Percentiles rank a stretch among this genome's conserved stretches.
Evolutionary conservation across 192 early-diverging fungal species (phyloP).

Genomic region (Dimargaris verticillata): DNA sequence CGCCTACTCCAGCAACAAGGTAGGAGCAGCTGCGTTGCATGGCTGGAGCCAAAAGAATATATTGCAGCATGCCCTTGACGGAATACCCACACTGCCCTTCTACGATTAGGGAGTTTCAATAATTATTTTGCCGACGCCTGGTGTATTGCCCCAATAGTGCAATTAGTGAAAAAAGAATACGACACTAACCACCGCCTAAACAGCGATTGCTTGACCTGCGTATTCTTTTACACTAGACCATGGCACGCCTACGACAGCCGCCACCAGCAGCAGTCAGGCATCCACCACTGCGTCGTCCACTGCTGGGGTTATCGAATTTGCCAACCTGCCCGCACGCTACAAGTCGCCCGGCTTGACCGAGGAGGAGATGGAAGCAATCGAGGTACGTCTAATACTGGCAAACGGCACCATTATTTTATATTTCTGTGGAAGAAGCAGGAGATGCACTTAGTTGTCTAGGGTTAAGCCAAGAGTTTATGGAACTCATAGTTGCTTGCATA

Average conservation of each 20-base stretch:
- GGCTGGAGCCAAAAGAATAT: not conserved
- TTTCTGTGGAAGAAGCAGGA: not conserved
- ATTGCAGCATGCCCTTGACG: not conserved
- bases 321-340: slow-evolving; percentile 29
- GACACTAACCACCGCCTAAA: not conserved
- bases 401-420: not conserved
- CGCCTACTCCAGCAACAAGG: not conserved
- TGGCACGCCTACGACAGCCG: not conserved
- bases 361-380: slow-evolving; percentile 29
- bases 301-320: slow-evolving; percentile 21
- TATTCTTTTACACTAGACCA: not conserved
- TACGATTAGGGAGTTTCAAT: too few species aligned
- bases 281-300: not conserved
- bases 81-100: not conserved
- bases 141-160: too few species aligned
- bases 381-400: not conserved
- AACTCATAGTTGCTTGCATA: not conserved
- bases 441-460: not conserved
- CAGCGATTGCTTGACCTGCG: not conserved
- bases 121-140: too few species aligned
- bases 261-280: not conserved
- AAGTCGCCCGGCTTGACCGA: slow-evolving; percentile 21
- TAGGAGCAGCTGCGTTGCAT: not conserved
- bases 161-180: not conserved
- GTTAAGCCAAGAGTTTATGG: not conserved